These are phyloP conservation scores for Epichloe festucae DNA, from an alignment of 2,329 filamentous ascomycete genomes.

Conservation along the genomic window DNA sequence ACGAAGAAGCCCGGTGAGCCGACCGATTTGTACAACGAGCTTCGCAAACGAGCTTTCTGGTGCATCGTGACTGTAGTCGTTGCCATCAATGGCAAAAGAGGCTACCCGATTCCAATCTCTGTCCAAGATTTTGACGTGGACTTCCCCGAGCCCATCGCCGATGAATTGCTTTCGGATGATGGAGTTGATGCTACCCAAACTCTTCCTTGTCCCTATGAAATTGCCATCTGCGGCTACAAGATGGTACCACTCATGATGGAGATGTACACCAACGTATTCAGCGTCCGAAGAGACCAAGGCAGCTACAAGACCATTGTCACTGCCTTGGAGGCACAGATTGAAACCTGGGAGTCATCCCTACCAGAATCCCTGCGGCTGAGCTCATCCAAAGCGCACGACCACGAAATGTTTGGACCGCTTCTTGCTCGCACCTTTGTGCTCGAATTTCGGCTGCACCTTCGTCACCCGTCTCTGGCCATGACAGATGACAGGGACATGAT, in stretches of 20 bases:
- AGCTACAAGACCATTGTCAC: conserved; percentile 51
- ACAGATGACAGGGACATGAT: conserved; percentile 41
- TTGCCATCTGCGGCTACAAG: conserved; percentile 53
- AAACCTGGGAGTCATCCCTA: conserved; percentile 49
- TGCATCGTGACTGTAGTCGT: conserved; percentile 51
- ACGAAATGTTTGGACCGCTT: conserved; percentile 37
- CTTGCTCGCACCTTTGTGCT: conserved; percentile 41
- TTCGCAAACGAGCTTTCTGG: conserved; percentile 73
- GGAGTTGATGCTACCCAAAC: conserved; percentile 43
- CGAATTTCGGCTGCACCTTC: conserved; percentile 46
- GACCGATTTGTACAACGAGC: conserved; percentile 53
- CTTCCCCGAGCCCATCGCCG: conserved; percentile 57
- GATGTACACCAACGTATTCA: conserved; percentile 65
- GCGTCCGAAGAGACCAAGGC: conserved; percentile 48
- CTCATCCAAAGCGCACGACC: conserved; percentile 24
- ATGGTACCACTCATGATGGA: conserved; percentile 56
- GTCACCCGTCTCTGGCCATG: conserved; percentile 48
- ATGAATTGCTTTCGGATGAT: conserved; percentile 54
- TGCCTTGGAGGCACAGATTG: conserved; percentile 51
- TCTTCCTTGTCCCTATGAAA: conserved; percentile 52
- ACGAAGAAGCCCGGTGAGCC: conserved; percentile 34
- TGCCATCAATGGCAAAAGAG: conserved; percentile 61
- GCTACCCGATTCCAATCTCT: conserved; percentile 62
- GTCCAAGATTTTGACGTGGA: conserved; percentile 69
- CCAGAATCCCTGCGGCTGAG: conserved; percentile 46